Evolutionary conservation across 2,329 filamentous ascomycete genomes (phyloP).

Genomic region (Fusarium mangiferae): DNA sequence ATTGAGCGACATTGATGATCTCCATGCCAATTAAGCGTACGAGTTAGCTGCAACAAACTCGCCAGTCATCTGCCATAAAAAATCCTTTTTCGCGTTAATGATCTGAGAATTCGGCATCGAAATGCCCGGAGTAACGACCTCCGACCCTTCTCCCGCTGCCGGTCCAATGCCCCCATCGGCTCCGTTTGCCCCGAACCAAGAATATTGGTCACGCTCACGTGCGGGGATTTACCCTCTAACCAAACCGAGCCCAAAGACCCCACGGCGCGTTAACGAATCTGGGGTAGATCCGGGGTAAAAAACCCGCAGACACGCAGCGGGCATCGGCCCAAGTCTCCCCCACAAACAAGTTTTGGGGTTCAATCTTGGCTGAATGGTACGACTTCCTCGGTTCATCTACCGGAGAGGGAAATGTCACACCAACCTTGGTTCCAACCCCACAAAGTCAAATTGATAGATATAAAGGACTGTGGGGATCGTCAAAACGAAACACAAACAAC

Average conservation of each 20-base stretch:
- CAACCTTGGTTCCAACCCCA: neutral
- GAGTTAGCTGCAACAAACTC: rapidly evolving
- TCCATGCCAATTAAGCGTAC: neutral
- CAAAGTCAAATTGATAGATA: constrained; percentile 4
- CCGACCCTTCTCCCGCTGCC: neutral
- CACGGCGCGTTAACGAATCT: neutral
- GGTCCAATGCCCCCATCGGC: neutral
- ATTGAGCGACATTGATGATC: rapidly evolving
- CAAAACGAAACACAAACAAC: neutral
- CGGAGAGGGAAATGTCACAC: neutral
- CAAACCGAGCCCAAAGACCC: neutral
- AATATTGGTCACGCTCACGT: neutral
- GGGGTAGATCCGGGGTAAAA: constrained; percentile 38
- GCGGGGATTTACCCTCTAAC: neutral
- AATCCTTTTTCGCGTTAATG: neutral
- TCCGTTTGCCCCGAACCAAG: constrained; percentile 16
- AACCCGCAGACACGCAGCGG: constrained; percentile 1
- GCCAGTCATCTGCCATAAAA: no score
- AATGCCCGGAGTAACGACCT: neutral
- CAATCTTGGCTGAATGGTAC: neutral
- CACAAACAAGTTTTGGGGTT: neutral
- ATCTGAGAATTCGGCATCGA: neutral
- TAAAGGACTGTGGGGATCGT: constrained; percentile 22
- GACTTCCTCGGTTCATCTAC: constrained; percentile 18
- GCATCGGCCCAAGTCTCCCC: constrained; percentile 18